Conservation (phyloP, 495 filamentous ascomycete species). For the Trichoderma reesei region DNA sequence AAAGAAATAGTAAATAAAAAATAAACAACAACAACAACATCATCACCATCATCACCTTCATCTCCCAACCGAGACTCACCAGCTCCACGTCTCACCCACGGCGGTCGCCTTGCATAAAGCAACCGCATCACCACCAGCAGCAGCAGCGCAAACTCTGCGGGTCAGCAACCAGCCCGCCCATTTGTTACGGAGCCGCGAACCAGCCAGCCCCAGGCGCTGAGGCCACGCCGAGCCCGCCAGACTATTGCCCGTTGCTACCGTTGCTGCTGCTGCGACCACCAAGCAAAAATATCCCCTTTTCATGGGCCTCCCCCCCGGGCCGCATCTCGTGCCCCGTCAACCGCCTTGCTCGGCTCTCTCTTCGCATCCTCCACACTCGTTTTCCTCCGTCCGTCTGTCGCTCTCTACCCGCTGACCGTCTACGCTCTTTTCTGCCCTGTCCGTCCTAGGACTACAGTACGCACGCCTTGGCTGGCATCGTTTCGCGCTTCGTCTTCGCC, state of each 20-base stretch:
- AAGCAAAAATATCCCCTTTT: background rate
- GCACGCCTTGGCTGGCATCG: conserved; percentile 1
- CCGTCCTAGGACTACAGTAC: background rate
- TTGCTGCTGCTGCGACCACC: no score
- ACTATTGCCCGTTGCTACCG: no score
- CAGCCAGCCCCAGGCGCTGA: background rate
- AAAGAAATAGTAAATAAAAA: no score
- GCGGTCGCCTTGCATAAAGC: background rate
- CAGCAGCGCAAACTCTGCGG: background rate
- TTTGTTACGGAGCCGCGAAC: background rate
- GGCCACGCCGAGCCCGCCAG: background rate
- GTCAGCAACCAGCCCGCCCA: background rate
- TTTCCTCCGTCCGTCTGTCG: conserved; percentile 3
- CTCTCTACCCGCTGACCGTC: background rate
- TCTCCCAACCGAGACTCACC: no score
- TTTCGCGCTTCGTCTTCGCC: background rate
- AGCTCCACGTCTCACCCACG: no score
- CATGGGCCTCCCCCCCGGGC: conserved; percentile 6
- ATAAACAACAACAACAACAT: no score
- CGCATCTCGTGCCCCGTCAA: background rate
- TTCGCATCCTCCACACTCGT: background rate
- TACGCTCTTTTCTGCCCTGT: conserved; percentile 5
- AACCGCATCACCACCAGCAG: background rate
- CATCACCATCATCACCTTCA: no score
- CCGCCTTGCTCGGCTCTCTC: background rate